Evolutionary conservation across 2,329 filamentous ascomycete species (phyloP), one percentile per base, ranked within the genome.

Genomic region (Fusarium equiseti): DNA sequence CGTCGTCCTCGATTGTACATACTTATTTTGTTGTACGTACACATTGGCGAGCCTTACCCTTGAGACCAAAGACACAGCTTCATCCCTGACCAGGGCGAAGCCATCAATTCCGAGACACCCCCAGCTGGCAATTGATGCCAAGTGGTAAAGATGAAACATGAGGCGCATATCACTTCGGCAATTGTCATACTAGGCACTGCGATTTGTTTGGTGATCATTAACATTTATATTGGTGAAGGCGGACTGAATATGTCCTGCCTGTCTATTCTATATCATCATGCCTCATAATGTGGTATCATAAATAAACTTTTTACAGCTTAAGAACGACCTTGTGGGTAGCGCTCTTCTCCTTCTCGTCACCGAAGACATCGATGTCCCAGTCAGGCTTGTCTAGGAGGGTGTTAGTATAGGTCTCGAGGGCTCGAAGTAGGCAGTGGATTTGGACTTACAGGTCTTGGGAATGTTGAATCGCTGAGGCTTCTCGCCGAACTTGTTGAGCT

Each of bases 401-500:
- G 56, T 75, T 53, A 73, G 68, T 48, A 5, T 18, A 18, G 10
- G 26, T 26, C 6, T 16, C 6, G 10, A n/a, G 10, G 6, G 18
- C n/a, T 16, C 6, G 8, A 11, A 7, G 18, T 13, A 16, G 10
- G 22, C 31, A 40, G 15, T 4, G 13, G 7, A 29, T 26, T 35
- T 35, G 40, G 35, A 78, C 79, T 81, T 72, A 83, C 83, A 80
- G 40, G 78, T 81, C 48, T 74, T 74, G 45, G 83, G 82, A n/a
- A 84, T 73, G 77, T 84, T 84, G 77, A 81, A 85, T 42, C 83
- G 83, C 70, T 78, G 74, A 16, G 79, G 80, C 57, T 74, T 83
- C 79, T 88, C 84, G 53, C 89, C 90, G 10, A 92, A 86, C 77
- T 85, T 81, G 78, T 89, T 86, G 48, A 93, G 85, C 16, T 85